A percentile compares a stretch with the other conserved stretches of the same genome.
These are phyloP conservation scores for Vigna mungo DNA, from an alignment of 306 rosid species.

Conservation along the genomic window DNA sequence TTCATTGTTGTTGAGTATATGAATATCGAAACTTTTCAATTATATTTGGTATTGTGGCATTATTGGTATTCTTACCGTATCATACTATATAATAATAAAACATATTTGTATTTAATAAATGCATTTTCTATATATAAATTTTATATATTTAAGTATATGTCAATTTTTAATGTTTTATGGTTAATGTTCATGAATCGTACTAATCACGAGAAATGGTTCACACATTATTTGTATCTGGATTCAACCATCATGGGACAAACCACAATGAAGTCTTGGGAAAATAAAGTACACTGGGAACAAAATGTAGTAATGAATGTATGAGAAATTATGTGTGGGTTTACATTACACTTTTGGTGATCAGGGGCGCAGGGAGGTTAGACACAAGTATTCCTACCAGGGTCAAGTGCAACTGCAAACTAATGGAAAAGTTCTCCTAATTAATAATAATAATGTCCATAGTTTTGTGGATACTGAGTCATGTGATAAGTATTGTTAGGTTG, in stretches of 20 bases:
- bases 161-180: too few relatives aligned
- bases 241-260: too few relatives aligned
- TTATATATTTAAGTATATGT: too few relatives aligned
- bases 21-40: slow-evolving; percentile 22
- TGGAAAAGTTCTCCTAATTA: slow-evolving; percentile 9
- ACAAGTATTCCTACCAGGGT: neutral
- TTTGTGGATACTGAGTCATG: slow-evolving; percentile 65
- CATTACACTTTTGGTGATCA: neutral
- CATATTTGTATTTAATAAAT: too few relatives aligned
- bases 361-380: neutral
- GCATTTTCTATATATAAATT: too few relatives aligned
- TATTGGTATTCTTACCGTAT: too few relatives aligned
- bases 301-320: neutral
- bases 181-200: too few relatives aligned
- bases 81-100: too few relatives aligned
- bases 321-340: neutral
- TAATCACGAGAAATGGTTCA: too few relatives aligned
- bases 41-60: neutral
- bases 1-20: neutral
- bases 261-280: too few relatives aligned
- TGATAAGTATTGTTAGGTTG: slow-evolving; percentile 54
- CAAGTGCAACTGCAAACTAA: slow-evolving; percentile 22
- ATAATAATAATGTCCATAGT: slow-evolving; percentile 45
- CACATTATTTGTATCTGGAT: too few relatives aligned
- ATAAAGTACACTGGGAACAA: too few relatives aligned